Conservation (phyloP, 208 protist species). For the Leishmania major region DNA sequence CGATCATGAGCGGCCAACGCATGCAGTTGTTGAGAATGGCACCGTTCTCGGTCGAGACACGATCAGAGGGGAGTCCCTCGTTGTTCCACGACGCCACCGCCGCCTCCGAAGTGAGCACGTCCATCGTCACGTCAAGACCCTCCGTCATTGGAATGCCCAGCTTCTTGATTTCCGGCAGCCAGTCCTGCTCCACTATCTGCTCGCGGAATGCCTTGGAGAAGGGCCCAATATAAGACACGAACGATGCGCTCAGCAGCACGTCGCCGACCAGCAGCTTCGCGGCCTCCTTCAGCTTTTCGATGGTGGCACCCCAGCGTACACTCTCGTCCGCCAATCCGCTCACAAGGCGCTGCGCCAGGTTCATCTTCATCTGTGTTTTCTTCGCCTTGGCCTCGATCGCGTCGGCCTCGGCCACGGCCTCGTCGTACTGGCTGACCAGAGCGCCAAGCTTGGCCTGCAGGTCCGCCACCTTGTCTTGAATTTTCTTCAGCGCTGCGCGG, state of each 20-base stretch:
- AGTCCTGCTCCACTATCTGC: conserved; percentile 92
- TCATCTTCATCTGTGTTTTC: conserved; percentile 94
- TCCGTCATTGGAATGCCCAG: conserved; percentile 94
- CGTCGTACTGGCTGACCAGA: conserved; percentile 94
- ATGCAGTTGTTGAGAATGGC: conserved; percentile 96
- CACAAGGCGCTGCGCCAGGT: conserved; percentile 95
- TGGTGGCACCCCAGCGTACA: conserved; percentile 95
- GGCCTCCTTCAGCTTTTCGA: conserved; percentile 91
- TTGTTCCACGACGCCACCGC: conserved; percentile 97
- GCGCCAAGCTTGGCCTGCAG: conserved; percentile 95
- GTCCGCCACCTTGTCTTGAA: conserved; percentile 94
- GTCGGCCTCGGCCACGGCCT: conserved; percentile 93
- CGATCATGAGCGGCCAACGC: conserved; percentile 98
- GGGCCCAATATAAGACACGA: conserved; percentile 98
- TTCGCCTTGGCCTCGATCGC: conserved; percentile 93
- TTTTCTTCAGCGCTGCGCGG: conserved; percentile 91
- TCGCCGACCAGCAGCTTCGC: conserved; percentile 96
- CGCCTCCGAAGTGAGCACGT: conserved; percentile 92
- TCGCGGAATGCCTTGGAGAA: conserved; percentile 97
- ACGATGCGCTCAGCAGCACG: conserved; percentile 96
- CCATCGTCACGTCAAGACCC: conserved; percentile 92
- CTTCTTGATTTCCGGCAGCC: conserved; percentile 91
- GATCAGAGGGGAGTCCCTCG: conserved; percentile 97
- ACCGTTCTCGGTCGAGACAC: conserved; percentile 98
- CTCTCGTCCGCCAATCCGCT: conserved; percentile 96